Evolutionary conservation across 2,329 filamentous ascomycete genomes (phyloP).

Genomic region (Penicillium sp.): DNA sequence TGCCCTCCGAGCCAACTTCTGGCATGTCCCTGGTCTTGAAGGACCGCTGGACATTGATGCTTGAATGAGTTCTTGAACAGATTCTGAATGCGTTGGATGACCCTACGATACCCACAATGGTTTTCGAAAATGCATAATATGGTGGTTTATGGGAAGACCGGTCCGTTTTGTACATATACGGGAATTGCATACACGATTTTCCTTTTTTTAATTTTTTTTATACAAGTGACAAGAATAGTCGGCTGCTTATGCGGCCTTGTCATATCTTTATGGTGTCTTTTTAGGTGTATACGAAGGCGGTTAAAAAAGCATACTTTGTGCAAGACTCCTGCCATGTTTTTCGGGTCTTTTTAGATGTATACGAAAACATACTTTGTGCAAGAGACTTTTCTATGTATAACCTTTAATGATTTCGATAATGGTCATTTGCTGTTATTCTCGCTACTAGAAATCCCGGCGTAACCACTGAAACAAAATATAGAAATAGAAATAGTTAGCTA

Average conservation of each 20-base stretch:
- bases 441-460: background rate
- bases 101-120: constrained; percentile 29
- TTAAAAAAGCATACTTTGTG: too few relatives aligned
- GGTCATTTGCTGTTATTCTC: background rate
- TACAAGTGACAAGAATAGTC: too few relatives aligned
- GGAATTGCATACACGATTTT: constrained; percentile 2
- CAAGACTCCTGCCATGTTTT: too few relatives aligned
- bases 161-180: constrained; percentile 4
- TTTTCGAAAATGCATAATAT: constrained; percentile 14
- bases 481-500: background rate
- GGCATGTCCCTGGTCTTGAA: constrained; percentile 66
- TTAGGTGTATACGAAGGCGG: too few relatives aligned
- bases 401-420: background rate
- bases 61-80: constrained; percentile 37
- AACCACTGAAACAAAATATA: background rate
- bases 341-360: too few relatives aligned
- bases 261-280: too few relatives aligned
- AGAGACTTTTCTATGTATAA: too few relatives aligned
- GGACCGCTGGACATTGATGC: constrained; percentile 64
- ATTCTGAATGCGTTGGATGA: constrained; percentile 49
- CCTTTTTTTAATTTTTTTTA: background rate
- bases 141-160: background rate
- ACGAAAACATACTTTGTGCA: too few relatives aligned
- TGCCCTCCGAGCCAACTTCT: constrained; percentile 85
- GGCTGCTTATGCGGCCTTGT: too few relatives aligned